Evolutionary conservation across 2,329 filamentous ascomycete genomes (phyloP).

Genomic region (Talaromyces atroroseus): DNA sequence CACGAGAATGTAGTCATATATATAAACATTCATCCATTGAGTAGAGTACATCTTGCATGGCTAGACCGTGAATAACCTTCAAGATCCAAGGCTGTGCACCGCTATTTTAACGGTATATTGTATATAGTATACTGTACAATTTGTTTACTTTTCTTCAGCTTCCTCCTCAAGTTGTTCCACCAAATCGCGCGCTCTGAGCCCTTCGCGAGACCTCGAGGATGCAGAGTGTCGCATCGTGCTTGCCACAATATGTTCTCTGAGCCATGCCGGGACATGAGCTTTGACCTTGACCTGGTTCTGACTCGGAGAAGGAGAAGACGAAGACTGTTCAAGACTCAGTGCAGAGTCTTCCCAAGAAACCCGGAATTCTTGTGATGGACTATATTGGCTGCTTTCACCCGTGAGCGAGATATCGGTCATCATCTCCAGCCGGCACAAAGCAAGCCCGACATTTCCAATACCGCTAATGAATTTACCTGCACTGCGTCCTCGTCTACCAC

Average conservation of each 20-base stretch:
- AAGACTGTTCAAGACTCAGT: conserved; percentile 22
- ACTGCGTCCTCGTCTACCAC: conserved; percentile 55
- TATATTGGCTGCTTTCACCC: conserved; percentile 58
- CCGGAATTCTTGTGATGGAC: conserved; percentile 57
- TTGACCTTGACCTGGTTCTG: conserved; percentile 54
- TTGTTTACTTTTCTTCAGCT: conserved; percentile 10
- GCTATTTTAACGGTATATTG: neutral
- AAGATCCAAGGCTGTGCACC: neutral
- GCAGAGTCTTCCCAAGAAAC: conserved; percentile 49
- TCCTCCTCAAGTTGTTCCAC: conserved; percentile 34
- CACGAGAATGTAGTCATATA: neutral
- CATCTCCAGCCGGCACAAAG: conserved; percentile 77
- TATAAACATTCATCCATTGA: neutral
- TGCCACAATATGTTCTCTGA: conserved; percentile 40
- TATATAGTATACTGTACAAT: neutral
- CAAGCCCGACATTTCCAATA: conserved; percentile 80
- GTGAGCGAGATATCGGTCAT: conserved; percentile 79
- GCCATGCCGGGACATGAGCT: conserved; percentile 81
- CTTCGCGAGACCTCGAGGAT: conserved; percentile 19
- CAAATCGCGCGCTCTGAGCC: conserved; percentile 30
- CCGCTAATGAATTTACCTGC: conserved; percentile 76
- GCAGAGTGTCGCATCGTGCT: conserved; percentile 33
- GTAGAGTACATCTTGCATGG: neutral
- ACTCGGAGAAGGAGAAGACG: conserved; percentile 20
- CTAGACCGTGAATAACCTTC: too few species aligned